Conservation (phyloP, 2,329 filamentous ascomycete genomes). For the Paracoccidioides brasiliensis region DNA sequence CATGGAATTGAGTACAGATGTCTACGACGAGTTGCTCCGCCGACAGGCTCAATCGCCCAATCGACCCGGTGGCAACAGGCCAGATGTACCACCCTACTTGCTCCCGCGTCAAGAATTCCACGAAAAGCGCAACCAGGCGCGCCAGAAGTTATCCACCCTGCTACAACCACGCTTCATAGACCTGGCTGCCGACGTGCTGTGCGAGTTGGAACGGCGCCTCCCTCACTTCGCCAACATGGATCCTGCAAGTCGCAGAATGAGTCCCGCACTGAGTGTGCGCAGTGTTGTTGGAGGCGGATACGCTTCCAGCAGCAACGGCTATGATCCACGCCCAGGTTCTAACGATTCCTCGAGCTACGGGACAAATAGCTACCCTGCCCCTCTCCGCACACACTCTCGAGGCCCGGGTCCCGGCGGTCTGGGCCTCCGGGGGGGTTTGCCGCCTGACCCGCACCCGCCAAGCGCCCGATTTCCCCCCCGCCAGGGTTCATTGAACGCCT, state of each 20-base stretch:
- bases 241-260: conserved; percentile 49
- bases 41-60: conserved; percentile 52
- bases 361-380: conserved; percentile 22
- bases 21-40: conserved; percentile 86
- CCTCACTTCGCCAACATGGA: conserved; percentile 63
- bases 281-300: conserved; percentile 33
- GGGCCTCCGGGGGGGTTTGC: not conserved
- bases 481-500: conserved; percentile 24
- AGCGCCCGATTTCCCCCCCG: conserved; percentile 27
- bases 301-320: conserved; percentile 42
- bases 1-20: conserved; percentile 92
- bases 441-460: conserved; percentile 7
- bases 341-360: conserved; percentile 17
- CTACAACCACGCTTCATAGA: conserved; percentile 79
- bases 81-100: conserved; percentile 54
- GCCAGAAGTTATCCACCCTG: conserved; percentile 84
- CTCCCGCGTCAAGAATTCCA: conserved; percentile 83
- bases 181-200: conserved; percentile 89
- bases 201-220: conserved; percentile 81
- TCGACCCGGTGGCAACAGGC: conserved; percentile 28
- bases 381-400: conserved; percentile 30
- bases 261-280: conserved; percentile 50
- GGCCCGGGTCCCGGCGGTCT: conserved; percentile 24
- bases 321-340: conserved; percentile 15
- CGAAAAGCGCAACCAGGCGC: conserved; percentile 93